Conservation (phyloP, 352 stramenopile genomes). For the Lagenidium sp. region DNA sequence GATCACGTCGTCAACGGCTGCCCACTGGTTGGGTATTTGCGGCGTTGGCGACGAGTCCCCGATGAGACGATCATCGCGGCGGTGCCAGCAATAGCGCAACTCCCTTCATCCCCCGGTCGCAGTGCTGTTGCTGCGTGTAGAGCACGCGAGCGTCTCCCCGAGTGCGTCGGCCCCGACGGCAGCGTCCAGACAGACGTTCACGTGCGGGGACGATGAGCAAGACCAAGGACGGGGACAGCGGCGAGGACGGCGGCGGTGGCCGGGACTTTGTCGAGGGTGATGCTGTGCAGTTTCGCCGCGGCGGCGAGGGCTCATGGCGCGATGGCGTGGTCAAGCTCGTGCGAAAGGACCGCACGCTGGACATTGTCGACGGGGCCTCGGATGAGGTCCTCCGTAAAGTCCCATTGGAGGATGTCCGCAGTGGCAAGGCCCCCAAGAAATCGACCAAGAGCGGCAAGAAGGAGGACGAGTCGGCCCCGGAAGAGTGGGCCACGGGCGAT, state of each 20-base stretch:
- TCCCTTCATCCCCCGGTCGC: no score
- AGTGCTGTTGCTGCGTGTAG: no score
- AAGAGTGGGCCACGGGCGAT: conserved; percentile 15
- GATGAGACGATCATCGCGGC: no score
- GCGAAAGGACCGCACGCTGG: conserved; percentile 19
- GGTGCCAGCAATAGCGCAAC: no score
- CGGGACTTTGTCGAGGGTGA: conserved; percentile 11
- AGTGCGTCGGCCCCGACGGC: no score
- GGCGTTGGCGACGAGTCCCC: no score
- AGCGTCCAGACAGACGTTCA: no score
- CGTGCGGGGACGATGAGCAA: no score
- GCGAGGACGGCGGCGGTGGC: not conserved
- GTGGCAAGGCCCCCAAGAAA: conserved; percentile 7
- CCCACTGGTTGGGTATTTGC: no score
- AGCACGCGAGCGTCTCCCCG: no score
- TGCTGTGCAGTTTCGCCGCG: conserved; percentile 10
- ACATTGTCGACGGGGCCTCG: conserved; percentile 23
- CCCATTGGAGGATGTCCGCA: conserved; percentile 9
- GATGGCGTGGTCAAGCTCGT: conserved; percentile 19
- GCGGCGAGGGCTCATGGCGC: conserved; percentile 15
- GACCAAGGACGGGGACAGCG: conserved; percentile 2
- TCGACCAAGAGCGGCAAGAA: conserved; percentile 8
- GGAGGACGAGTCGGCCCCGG: conserved; percentile 4
- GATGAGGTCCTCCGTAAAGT: conserved; percentile 24
- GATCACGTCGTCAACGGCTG: no score